These are phyloP conservation scores for Xerocomus brunneocitrinus DNA, from an alignment of 768 basidiomycete species.

Conservation along the genomic window DNA sequence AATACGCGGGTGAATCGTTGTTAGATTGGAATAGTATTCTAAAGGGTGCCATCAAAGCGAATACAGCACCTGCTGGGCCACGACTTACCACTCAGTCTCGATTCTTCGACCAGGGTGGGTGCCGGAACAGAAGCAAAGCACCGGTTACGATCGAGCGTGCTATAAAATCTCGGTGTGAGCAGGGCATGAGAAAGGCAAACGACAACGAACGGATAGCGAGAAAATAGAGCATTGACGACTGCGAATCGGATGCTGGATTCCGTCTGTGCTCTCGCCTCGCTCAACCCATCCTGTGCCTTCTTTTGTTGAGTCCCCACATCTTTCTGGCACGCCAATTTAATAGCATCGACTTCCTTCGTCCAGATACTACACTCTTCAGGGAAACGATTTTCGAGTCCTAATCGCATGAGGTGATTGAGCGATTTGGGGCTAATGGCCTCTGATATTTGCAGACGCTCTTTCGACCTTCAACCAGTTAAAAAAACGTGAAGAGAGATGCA, in stretches of 20 bases:
- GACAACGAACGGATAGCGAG: constrained; percentile 18
- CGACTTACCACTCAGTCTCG: constrained; percentile 9
- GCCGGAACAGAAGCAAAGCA: constrained; percentile 11
- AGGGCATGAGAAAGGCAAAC: neutral
- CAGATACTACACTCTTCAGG: constrained; percentile 22
- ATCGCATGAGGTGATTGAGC: constrained; percentile 26
- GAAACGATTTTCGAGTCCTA: constrained; percentile 32
- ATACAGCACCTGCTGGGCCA: neutral
- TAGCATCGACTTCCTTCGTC: constrained; percentile 12
- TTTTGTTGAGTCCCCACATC: constrained; percentile 6
- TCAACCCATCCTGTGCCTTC: constrained; percentile 10
- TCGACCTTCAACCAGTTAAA: constrained; percentile 16
- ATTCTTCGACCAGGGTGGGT: constrained; percentile 14
- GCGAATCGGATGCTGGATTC: constrained; percentile 23
- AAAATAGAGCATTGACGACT: constrained; percentile 26
- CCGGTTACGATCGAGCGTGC: constrained; percentile 16
- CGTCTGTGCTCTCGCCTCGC: constrained; percentile 6
- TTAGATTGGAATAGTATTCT: constrained; percentile 19
- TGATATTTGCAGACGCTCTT: constrained; percentile 25
- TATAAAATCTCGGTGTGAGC: neutral
- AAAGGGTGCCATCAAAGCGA: neutral
- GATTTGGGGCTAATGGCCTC: constrained; percentile 20
- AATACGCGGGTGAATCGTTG: constrained; percentile 14
- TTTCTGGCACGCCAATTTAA: neutral
- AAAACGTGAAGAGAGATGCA: neutral